These are phyloP conservation scores for Teratosphaeriaceae sp. DNA, from an alignment of 2,329 filamentous ascomycete species.

Conservation along the genomic window DNA sequence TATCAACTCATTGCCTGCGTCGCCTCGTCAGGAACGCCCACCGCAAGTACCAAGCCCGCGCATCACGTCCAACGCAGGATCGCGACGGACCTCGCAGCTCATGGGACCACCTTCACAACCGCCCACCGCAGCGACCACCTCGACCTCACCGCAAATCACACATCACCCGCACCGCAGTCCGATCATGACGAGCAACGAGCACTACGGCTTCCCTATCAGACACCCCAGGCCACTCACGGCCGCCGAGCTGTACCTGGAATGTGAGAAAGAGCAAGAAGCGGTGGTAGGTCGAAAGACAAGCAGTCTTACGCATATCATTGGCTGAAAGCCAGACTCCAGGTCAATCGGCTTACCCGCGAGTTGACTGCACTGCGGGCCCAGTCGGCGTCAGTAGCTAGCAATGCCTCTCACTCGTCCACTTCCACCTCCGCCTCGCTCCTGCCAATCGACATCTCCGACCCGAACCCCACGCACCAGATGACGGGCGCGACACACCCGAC, in stretches of 20 bases:
- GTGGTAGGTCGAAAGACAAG: constrained; percentile 53
- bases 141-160: not conserved
- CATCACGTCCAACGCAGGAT: constrained; percentile 12
- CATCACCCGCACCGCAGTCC: constrained; percentile 14
- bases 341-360: constrained; percentile 88
- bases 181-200: constrained; percentile 16
- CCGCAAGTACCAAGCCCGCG: constrained; percentile 5
- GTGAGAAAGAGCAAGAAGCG: constrained; percentile 93
- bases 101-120: constrained; percentile 9
- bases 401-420: constrained; percentile 46
- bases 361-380: constrained; percentile 71
- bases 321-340: no score
- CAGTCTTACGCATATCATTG: not conserved
- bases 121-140: not conserved
- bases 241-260: constrained; percentile 78
- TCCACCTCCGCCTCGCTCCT: constrained; percentile 42
- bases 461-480: constrained; percentile 38
- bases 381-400: constrained; percentile 57
- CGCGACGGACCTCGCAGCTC: constrained; percentile 15
- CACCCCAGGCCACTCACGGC: constrained; percentile 84
- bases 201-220: constrained; percentile 54
- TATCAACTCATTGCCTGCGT: constrained; percentile 37
- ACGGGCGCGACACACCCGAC: constrained; percentile 47
- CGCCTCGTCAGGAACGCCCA: constrained; percentile 29
- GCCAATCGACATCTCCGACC: constrained; percentile 40